A percentile compares a stretch with the other conserved stretches of the same genome.
Conservation (phyloP, 331 rosid genomes). For the Quercus lobata region DNA sequence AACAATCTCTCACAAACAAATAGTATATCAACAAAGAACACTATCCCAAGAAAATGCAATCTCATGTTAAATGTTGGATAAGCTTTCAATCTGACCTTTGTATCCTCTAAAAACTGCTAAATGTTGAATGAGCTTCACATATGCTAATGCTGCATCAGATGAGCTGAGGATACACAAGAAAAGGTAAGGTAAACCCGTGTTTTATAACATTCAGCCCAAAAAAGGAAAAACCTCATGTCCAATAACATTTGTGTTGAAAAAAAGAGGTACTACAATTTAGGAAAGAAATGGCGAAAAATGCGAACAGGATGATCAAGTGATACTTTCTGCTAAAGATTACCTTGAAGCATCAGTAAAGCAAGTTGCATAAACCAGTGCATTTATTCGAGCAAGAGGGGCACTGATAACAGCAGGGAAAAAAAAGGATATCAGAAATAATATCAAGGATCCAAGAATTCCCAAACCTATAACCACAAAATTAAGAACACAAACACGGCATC, state of each 20-base stretch:
- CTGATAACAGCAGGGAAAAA: conserved; percentile 29
- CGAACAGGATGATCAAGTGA: conserved; percentile 13
- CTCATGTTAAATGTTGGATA: neutral
- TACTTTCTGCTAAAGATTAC: conserved; percentile 38
- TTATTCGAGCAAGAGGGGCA: conserved; percentile 73
- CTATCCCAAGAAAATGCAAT: neutral
- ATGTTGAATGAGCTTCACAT: conserved; percentile 93
- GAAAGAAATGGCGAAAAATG: neutral
- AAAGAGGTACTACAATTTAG: neutral
- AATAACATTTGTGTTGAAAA: neutral
- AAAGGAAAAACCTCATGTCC: neutral
- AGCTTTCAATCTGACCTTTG: conserved; percentile 63
- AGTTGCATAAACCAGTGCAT: conserved; percentile 84
- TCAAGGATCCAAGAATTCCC: no score
- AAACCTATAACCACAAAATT: no score
- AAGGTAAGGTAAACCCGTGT: conserved; percentile 3
- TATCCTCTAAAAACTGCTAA: conserved; percentile 86
- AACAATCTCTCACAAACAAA: neutral
- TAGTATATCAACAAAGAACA: neutral
- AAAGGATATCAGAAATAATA: no score
- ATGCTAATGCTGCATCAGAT: conserved; percentile 86
- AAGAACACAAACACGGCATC: no score
- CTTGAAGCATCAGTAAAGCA: conserved; percentile 95
- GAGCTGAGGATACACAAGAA: conserved; percentile 49
- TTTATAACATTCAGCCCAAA: neutral